A percentile compares a stretch with the other conserved stretches of the same genome.
phyloP scores from a whole-genome alignment of 192 early-diverging fungal species.

The Backusella sp. region DNA sequence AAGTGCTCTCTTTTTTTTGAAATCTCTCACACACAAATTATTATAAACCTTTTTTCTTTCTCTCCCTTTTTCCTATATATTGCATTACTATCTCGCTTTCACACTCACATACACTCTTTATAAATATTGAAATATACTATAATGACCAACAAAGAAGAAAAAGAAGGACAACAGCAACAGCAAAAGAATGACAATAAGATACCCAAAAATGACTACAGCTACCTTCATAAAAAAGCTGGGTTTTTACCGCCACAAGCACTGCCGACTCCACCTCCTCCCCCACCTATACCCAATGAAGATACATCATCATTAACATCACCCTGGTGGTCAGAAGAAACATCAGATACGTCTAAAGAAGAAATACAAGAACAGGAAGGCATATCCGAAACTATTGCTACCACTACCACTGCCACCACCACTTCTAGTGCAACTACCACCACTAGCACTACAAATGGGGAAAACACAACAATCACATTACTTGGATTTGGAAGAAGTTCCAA shows the following conservation, averaged over 20 bases:
- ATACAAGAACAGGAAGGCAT: not conserved
- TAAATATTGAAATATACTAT: not conserved
- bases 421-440: not conserved
- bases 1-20: not conserved
- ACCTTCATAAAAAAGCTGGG: not conserved
- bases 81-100: not conserved
- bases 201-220: not conserved
- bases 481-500: not conserved
- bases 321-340: constrained; percentile 27
- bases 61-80: not conserved
- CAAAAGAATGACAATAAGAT: not conserved
- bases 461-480: not conserved
- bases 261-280: constrained; percentile 13
- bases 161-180: not conserved
- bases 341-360: not conserved
- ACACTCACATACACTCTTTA: not conserved
- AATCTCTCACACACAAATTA: not conserved
- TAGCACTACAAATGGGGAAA: not conserved
- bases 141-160: constrained; percentile 1
- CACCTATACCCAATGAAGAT: constrained; percentile 16
- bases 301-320: constrained; percentile 20
- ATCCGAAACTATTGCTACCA: not conserved
- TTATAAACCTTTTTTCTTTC: not conserved
- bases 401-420: not conserved
- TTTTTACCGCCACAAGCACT: constrained; percentile 15